Evolutionary conservation across 1,284 basidiomycete genomes (phyloP).

Genomic region (Cryptococcus sp.): DNA sequence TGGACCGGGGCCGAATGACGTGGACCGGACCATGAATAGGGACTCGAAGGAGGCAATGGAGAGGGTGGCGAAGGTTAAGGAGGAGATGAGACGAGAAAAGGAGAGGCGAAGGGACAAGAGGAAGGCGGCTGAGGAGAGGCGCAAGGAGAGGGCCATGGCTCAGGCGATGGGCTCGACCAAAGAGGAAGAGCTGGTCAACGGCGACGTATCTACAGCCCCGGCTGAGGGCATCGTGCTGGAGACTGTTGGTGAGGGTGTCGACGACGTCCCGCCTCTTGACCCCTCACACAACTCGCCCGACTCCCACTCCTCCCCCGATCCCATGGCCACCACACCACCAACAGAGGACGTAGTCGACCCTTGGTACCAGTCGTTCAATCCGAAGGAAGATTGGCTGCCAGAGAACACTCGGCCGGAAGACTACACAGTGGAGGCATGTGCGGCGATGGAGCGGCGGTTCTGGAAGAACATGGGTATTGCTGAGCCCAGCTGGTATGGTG

Average conservation of each 20-base stretch:
- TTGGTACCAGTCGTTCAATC: slow-evolving; percentile 69
- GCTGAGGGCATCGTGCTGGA: slow-evolving; percentile 5
- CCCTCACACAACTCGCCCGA: slow-evolving; percentile 25
- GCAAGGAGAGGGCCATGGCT: slow-evolving; percentile 17
- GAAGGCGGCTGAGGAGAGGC: slow-evolving; percentile 50
- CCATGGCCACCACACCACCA: slow-evolving; percentile 28
- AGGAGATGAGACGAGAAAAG: slow-evolving; percentile 22
- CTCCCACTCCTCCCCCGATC: slow-evolving; percentile 32
- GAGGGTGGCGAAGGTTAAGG: slow-evolving; percentile 18
- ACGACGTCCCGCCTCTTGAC: slow-evolving; percentile 31
- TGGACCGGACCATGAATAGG: slow-evolving; percentile 29
- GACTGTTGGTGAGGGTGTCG: neutral
- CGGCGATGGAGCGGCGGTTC: slow-evolving; percentile 80
- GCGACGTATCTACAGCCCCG: slow-evolving; percentile 1
- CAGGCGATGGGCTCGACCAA: slow-evolving; percentile 5
- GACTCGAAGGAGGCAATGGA: slow-evolving; percentile 39
- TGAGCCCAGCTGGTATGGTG: slow-evolving; percentile 91
- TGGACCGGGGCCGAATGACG: slow-evolving; percentile 41
- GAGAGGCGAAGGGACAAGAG: slow-evolving; percentile 38
- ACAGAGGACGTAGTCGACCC: slow-evolving; percentile 18
- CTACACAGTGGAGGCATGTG: slow-evolving; percentile 81
- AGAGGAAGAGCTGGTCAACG: slow-evolving; percentile 10
- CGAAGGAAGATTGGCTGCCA: slow-evolving; percentile 72
- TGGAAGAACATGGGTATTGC: slow-evolving; percentile 78
- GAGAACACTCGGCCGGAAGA: slow-evolving; percentile 64